phyloP scores from a whole-genome alignment of 768 basidiomycete species.

The Collybia sordida region DNA sequence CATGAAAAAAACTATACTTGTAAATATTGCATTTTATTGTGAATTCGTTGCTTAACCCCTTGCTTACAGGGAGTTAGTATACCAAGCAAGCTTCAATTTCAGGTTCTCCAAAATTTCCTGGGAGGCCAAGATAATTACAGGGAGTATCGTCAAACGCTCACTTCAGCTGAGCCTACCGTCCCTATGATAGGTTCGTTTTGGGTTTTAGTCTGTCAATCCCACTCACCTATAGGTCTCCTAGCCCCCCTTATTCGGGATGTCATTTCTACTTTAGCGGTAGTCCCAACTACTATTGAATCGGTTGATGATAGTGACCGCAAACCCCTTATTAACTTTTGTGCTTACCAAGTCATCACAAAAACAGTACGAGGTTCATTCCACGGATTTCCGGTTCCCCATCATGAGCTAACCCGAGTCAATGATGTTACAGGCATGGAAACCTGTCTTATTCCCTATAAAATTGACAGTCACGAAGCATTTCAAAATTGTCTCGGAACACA shows the following conservation, averaged over 20 bases:
- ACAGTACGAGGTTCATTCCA: constrained; percentile 35
- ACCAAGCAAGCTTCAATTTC: constrained; percentile 27
- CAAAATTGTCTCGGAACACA: constrained; percentile 35
- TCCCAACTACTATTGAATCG: constrained; percentile 11
- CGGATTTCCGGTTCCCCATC: neutral
- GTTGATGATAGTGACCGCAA: constrained; percentile 12
- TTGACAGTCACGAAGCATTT: constrained; percentile 31
- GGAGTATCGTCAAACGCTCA: constrained; percentile 24
- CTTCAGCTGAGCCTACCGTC: constrained; percentile 25
- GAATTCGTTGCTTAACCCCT: neutral
- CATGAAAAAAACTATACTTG: constrained; percentile 34
- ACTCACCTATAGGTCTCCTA: constrained; percentile 2
- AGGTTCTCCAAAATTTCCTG: constrained; percentile 29
- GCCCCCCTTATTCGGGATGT: constrained; percentile 30
- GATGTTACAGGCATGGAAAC: constrained; percentile 41
- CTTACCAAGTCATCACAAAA: constrained; percentile 36
- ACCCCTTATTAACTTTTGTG: constrained; percentile 35
- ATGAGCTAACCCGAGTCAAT: neutral
- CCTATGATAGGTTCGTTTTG: constrained; percentile 28
- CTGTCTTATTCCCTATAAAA: constrained; percentile 42
- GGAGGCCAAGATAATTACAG: constrained; percentile 21
- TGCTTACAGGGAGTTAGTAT: constrained; percentile 18
- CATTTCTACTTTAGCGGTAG: constrained; percentile 20
- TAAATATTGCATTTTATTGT: constrained; percentile 13
- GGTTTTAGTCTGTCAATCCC: neutral